These are phyloP conservation scores for Solanum chiquidenum DNA, from an alignment of 257 asterid species.

Conservation along the genomic window DNA sequence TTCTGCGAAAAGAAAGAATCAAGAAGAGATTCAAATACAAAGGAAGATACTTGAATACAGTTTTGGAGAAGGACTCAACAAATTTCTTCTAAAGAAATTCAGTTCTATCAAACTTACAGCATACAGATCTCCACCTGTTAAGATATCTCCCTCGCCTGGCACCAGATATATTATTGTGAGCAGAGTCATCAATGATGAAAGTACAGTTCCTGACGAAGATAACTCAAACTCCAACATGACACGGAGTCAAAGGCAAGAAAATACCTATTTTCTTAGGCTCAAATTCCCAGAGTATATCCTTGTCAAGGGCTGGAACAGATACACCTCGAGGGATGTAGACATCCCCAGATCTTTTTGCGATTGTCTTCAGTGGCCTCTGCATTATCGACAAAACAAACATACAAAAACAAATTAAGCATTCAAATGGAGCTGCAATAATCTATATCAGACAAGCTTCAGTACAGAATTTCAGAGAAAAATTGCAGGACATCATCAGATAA, in stretches of 20 bases:
- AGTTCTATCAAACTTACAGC: slow-evolving; percentile 53
- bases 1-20: slow-evolving; percentile 32
- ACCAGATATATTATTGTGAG: slow-evolving; percentile 1
- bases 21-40: neutral
- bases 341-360: slow-evolving; percentile 87
- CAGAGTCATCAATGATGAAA: neutral
- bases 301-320: slow-evolving; percentile 97
- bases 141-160: slow-evolving; percentile 87
- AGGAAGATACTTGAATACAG: neutral
- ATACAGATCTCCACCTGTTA: slow-evolving; percentile 91
- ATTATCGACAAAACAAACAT: slow-evolving; percentile 2
- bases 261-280: slow-evolving; percentile 82
- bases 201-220: neutral
- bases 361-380: slow-evolving; percentile 96
- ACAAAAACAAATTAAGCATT: neutral
- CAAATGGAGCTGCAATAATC: neutral
- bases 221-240: neutral
- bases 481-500: slow-evolving; percentile 3
- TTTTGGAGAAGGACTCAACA: neutral
- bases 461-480: neutral
- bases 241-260: neutral
- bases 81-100: neutral
- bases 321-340: slow-evolving; percentile 99
- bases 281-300: slow-evolving; percentile 93
- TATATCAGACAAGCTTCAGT: neutral